phyloP scores from a whole-genome alignment of 2,329 filamentous ascomycete genomes.

The Sclerotinia glacialis region DNA sequence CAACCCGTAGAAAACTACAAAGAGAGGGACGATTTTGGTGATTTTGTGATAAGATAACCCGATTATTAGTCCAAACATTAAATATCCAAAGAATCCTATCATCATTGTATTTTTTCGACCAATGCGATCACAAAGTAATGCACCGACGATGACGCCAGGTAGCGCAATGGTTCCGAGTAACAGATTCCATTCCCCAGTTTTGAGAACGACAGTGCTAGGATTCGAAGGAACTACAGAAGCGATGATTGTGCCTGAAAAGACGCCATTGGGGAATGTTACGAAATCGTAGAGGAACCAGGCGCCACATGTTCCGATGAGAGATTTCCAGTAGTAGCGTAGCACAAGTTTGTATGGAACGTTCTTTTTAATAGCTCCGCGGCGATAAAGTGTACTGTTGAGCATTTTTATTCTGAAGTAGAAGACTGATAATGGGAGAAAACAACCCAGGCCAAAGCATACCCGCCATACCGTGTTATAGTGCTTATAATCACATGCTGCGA shows the following conservation, averaged over 20 bases:
- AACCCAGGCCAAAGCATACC: slow-evolving; percentile 50
- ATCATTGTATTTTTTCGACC: slow-evolving; percentile 52
- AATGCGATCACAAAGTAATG: slow-evolving; percentile 47
- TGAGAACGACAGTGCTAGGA: slow-evolving; percentile 37
- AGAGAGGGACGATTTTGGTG: slow-evolving; percentile 49
- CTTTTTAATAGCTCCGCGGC: slow-evolving; percentile 52
- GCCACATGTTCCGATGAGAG: slow-evolving; percentile 50
- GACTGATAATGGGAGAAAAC: slow-evolving; percentile 50
- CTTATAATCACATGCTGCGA: slow-evolving; percentile 41
- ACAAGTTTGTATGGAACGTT: slow-evolving; percentile 51
- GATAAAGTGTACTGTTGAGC: slow-evolving; percentile 51
- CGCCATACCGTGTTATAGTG: slow-evolving; percentile 47
- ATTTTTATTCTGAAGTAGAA: slow-evolving; percentile 56
- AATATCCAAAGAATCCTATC: slow-evolving; percentile 49
- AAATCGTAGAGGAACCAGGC: slow-evolving; percentile 55
- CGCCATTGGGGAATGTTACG: slow-evolving; percentile 44
- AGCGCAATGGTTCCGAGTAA: slow-evolving; percentile 47
- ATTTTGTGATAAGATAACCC: slow-evolving; percentile 49
- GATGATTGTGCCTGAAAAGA: slow-evolving; percentile 48
- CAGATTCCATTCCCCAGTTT: slow-evolving; percentile 50
- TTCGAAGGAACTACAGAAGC: slow-evolving; percentile 41
- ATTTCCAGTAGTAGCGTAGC: slow-evolving; percentile 53
- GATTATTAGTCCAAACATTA: slow-evolving; percentile 52
- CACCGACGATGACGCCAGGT: slow-evolving; percentile 51
- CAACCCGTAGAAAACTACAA: slow-evolving; percentile 52